phyloP scores from a whole-genome alignment of 2,329 filamentous ascomycete species.

The Fusarium multiceps region DNA sequence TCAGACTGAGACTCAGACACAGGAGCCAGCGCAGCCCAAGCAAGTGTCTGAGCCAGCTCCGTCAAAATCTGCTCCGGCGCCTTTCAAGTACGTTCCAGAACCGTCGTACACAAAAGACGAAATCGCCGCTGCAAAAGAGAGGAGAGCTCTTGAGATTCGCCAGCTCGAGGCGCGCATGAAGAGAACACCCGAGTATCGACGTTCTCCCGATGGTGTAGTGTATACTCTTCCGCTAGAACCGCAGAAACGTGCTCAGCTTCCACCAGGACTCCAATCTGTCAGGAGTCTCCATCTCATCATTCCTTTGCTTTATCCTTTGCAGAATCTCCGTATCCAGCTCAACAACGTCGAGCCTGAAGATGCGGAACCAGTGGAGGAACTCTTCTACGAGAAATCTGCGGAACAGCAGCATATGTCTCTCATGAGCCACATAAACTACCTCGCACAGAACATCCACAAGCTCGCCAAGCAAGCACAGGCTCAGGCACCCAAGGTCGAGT shows the following conservation, averaged over 20 bases:
- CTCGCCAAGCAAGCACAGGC: conserved; percentile 69
- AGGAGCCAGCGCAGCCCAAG: conserved; percentile 12
- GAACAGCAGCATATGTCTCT: conserved; percentile 71
- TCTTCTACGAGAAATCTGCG: conserved; percentile 70
- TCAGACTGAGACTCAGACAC: conserved; percentile 6
- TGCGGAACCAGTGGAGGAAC: conserved; percentile 71
- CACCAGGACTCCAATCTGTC: conserved; percentile 68
- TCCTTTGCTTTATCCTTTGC: conserved; percentile 77
- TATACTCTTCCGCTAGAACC: conserved; percentile 79
- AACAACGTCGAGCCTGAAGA: conserved; percentile 70
- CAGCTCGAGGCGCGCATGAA: conserved; percentile 82
- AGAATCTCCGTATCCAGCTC: conserved; percentile 73
- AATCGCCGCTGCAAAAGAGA: conserved; percentile 69
- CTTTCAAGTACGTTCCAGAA: conserved; percentile 54
- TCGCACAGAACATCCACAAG: conserved; percentile 75
- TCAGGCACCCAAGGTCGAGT: conserved; percentile 51
- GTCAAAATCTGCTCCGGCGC: conserved; percentile 31
- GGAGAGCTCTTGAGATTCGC: conserved; percentile 72
- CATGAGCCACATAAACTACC: conserved; percentile 79
- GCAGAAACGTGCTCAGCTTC: conserved; percentile 68
- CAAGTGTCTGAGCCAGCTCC: conserved; percentile 17
- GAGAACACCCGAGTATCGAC: conserved; percentile 72
- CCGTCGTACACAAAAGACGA: conserved; percentile 68
- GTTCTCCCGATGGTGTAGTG: conserved; percentile 74
- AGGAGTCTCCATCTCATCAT: conserved; percentile 75